Percentiles rank a stretch among this genome's conserved stretches.
These are phyloP conservation scores for Epicoccum sorghinum DNA, from an alignment of 2,329 filamentous ascomycete species.

Conservation along the genomic window DNA sequence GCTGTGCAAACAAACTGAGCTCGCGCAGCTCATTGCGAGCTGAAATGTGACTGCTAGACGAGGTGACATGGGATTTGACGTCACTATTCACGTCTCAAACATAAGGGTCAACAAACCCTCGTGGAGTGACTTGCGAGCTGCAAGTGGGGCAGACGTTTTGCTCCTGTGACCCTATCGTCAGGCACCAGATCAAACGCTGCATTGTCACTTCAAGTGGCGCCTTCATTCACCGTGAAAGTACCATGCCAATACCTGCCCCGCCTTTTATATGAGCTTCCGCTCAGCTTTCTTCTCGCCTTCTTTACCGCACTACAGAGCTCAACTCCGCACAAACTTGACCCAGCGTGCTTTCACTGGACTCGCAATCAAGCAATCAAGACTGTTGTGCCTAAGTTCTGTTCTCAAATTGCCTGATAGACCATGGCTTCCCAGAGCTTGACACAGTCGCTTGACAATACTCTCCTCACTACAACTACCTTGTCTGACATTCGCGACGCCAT, in stretches of 20 bases:
- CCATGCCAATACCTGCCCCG: neutral
- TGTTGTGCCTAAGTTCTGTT: too few relatives aligned
- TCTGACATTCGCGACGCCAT: conserved; percentile 28
- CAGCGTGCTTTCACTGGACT: neutral
- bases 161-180: conserved; percentile 16
- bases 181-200: conserved; percentile 26
- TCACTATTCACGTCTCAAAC: neutral
- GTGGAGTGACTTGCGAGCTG: neutral
- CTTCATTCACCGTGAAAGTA: conserved; percentile 31
- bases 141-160: conserved; percentile 4
- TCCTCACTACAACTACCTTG: conserved; percentile 6
- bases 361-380: too few relatives aligned
- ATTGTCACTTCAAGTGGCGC: conserved; percentile 20
- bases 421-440: conserved; percentile 8
- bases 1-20: neutral
- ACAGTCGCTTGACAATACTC: neutral
- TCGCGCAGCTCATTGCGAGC: neutral
- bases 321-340: neutral
- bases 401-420: neutral
- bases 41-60: neutral
- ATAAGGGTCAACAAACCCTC: neutral
- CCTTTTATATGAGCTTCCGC: conserved; percentile 27
- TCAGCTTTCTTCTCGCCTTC: conserved; percentile 35
- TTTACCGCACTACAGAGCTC: conserved; percentile 7
- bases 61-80: neutral